Evolutionary conservation across 139 green algal species (phyloP).

Genomic region (Chlamydomonas sp.): DNA sequence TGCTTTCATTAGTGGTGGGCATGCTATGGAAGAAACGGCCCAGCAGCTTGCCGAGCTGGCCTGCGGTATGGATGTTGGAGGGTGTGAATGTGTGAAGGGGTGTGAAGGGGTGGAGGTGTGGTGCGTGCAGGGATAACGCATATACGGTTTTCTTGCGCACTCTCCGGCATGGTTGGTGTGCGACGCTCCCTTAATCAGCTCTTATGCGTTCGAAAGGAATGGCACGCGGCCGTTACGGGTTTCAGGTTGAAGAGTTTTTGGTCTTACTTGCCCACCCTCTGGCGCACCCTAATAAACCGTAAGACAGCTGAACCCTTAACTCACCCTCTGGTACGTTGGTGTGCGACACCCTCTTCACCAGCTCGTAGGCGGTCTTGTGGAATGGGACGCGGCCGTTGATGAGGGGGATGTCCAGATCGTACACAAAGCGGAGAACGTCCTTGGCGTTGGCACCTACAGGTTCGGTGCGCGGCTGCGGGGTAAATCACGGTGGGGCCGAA

Average conservation of each 20-base stretch:
- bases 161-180: neutral
- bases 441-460: slow-evolving; percentile 49
- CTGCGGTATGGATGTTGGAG: too few species aligned
- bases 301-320: neutral
- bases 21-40: too few species aligned
- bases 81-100: too few species aligned
- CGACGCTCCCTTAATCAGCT: neutral
- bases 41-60: too few species aligned
- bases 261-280: neutral
- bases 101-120: too few species aligned
- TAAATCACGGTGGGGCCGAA: too few species aligned
- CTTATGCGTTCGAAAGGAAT: neutral
- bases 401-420: slow-evolving; percentile 71
- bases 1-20: too few species aligned
- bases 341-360: slow-evolving; percentile 51
- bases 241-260: neutral
- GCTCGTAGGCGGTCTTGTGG: slow-evolving; percentile 45
- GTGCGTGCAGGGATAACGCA: neutral
- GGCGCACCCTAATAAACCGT: neutral
- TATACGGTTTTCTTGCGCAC: neutral
- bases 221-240: neutral
- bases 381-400: slow-evolving; percentile 56
- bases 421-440: slow-evolving; percentile 70
- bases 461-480: too few species aligned
- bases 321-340: slow-evolving; percentile 56